Conservation (phyloP, 257 asterid genomes). For the Solanum virginianum region DNA sequence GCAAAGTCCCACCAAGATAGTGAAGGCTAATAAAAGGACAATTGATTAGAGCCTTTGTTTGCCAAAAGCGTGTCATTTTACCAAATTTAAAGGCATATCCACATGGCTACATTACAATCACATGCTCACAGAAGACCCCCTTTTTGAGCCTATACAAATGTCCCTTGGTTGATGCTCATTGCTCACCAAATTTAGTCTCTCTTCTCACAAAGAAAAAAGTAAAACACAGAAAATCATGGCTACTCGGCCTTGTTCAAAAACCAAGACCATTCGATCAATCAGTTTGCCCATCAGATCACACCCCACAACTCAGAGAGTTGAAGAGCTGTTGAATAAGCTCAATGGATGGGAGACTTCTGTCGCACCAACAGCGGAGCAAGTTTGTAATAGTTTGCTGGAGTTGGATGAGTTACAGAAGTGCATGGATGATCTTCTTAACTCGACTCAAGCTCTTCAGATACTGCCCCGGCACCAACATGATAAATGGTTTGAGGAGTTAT, state of each 20-base stretch:
- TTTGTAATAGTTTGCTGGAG: constrained; percentile 1
- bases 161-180: not conserved
- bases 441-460: constrained; percentile 4
- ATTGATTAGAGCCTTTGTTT: not conserved
- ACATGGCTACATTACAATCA: not conserved
- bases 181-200: not conserved
- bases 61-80: not conserved
- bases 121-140: not conserved
- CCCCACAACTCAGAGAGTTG: not conserved
- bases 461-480: not conserved
- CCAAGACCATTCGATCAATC: not conserved
- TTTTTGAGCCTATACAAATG: not conserved
- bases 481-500: constrained; percentile 9
- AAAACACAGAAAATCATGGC: not conserved
- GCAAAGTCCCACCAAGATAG: not conserved
- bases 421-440: constrained; percentile 13
- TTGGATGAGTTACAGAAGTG: constrained; percentile 5
- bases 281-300: constrained; percentile 6
- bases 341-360: not conserved
- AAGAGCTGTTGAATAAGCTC: not conserved
- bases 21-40: too few relatives aligned
- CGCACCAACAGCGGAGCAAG: not conserved
- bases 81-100: not conserved
- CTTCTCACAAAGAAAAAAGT: not conserved
- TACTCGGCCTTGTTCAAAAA: constrained; percentile 1